Evolutionary conservation across 176 grass and related monocot species (phyloP), one percentile per base, ranked within the genome.

Genomic region (Pontederia crassipes): DNA sequence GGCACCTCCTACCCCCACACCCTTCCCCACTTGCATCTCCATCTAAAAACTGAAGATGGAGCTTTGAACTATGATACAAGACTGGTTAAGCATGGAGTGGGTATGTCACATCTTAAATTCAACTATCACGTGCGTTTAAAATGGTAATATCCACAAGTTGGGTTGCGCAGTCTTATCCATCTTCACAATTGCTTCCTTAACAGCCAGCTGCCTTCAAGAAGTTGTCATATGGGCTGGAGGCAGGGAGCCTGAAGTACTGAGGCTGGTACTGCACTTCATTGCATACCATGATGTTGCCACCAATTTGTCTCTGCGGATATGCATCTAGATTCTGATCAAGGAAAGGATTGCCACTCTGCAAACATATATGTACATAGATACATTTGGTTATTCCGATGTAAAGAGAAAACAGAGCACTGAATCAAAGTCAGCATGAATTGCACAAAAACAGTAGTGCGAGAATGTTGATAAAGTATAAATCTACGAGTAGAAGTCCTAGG

Each of bases 151-250:
- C 32, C 32, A 40, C 32, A 40, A 40, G 32, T 40, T 24, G 20
- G 6, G 32, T 40, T 7, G 32, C 6, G 32, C 32, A 40, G 32
- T 62, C 29, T 15, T 24, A 15, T 32, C 59, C 59, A 62, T n/a
- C 13, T 14, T 14, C 16, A 28, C 12, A 28, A 59, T 2, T 55
- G 1, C 8, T 12, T 20, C 2, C 45, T 28, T 51, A 60, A 27
- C 68, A 71, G 54, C 68, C 68, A 12, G 68, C 68, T 17, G 68
- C 68, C 46, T 51, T 71, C 7, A 71, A 56, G 12, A 71, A 71
- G 47, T 71, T 71, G 46, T 71, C 68, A n/a, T 49, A 71, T 59
- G 68, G 68, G 68, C 56, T 71, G 3, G 56, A 71, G 5, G 68
- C 68, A 4, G 68, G 68, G 13, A 71, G 68, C 68, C 47, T 71